Percentiles rank a stretch among this genome's conserved stretches.
Conservation (phyloP, 306 rosid genomes). For the Cucurbita pepo region DNA sequence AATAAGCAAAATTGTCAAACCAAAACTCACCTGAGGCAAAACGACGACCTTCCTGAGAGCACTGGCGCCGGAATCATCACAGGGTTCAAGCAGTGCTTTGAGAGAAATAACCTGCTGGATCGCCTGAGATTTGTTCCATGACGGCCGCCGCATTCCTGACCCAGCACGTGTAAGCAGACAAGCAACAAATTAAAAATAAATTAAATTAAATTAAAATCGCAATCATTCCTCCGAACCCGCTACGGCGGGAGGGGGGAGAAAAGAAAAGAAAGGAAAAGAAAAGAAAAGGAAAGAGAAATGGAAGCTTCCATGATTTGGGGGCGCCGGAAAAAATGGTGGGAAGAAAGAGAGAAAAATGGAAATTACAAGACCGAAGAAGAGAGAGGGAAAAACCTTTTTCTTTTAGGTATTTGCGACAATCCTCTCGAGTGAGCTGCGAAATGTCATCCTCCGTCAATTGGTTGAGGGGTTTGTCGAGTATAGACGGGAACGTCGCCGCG, state of each 20-base stretch:
- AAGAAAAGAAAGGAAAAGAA: no score
- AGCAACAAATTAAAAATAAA: background rate
- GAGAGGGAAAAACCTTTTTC: conserved; percentile 47
- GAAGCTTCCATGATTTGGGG: conserved; percentile 8
- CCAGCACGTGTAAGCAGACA: conserved; percentile 49
- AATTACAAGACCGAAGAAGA: background rate
- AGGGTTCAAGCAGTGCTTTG: conserved; percentile 81
- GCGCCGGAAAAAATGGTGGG: conserved; percentile 41
- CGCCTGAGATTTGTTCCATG: conserved; percentile 99
- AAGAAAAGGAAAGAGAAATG: background rate
- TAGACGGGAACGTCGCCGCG: conserved; percentile 53
- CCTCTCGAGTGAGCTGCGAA: conserved; percentile 98
- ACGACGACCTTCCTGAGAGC: conserved; percentile 27
- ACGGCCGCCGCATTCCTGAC: conserved; percentile 99
- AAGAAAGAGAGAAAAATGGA: conserved; percentile 17
- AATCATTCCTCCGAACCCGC: background rate
- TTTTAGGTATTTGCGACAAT: conserved; percentile 88
- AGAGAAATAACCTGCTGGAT: conserved; percentile 97
- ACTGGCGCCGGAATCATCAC: conserved; percentile 47
- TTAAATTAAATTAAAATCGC: background rate
- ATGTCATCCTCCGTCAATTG: conserved; percentile 97
- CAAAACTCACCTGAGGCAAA: conserved; percentile 8
- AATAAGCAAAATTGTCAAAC: background rate
- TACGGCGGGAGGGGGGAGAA: no score
- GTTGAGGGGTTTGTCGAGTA: conserved; percentile 78